Conservation (phyloP, 345 rosid species). For the Linum trigynum region DNA sequence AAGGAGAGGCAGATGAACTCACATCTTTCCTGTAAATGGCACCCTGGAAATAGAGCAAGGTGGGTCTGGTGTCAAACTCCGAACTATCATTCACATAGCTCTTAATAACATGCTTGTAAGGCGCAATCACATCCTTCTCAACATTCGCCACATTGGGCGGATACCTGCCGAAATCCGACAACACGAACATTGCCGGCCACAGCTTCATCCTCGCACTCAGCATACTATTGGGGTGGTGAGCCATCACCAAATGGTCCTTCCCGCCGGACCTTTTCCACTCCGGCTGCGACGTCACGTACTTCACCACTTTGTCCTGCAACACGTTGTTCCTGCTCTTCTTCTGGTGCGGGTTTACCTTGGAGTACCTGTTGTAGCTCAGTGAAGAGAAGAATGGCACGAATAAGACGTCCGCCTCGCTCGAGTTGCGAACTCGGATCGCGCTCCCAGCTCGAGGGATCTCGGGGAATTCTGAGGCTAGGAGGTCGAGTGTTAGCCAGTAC, state of each 20-base stretch:
- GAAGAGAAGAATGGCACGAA: constrained; percentile 93
- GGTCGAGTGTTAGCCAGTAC: constrained; percentile 88
- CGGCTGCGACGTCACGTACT: constrained; percentile 39
- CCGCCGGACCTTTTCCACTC: constrained; percentile 90
- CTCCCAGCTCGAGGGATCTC: constrained; percentile 35
- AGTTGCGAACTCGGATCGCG: constrained; percentile 66
- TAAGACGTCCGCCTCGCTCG: constrained; percentile 72
- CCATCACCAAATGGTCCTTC: constrained; percentile 61
- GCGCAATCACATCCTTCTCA: constrained; percentile 82
- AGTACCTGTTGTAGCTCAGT: constrained; percentile 61
- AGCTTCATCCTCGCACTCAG: constrained; percentile 62
- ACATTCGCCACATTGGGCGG: constrained; percentile 71
- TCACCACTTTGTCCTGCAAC: constrained; percentile 63
- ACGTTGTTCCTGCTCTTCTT: constrained; percentile 51
- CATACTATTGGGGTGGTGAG: constrained; percentile 98
- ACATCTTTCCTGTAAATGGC: constrained; percentile 95
- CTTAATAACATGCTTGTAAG: constrained; percentile 73
- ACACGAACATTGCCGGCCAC: constrained; percentile 70
- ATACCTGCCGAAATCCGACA: constrained; percentile 90
- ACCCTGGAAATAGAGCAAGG: constrained; percentile 87
- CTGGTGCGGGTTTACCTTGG: constrained; percentile 47
- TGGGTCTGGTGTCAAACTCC: constrained; percentile 56
- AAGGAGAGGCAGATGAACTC: constrained; percentile 16
- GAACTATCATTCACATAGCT: constrained; percentile 55
- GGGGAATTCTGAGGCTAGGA: constrained; percentile 60